phyloP scores from a whole-genome alignment of 2,329 filamentous ascomycete genomes.

The Arthrobotrys conoides region DNA sequence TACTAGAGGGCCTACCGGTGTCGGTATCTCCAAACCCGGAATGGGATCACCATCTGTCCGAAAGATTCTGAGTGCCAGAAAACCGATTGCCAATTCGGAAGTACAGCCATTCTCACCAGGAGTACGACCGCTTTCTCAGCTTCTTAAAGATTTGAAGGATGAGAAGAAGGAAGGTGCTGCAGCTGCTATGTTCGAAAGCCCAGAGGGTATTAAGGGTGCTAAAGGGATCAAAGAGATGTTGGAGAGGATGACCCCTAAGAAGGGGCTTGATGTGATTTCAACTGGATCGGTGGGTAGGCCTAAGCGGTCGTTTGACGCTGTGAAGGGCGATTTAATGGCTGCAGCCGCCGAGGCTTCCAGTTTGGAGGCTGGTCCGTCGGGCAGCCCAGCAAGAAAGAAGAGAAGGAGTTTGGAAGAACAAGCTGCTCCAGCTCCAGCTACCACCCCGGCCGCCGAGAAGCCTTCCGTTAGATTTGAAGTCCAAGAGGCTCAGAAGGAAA shows the following conservation, averaged over 20 bases:
- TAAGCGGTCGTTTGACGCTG: slow-evolving; percentile 56
- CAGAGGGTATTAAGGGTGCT: slow-evolving; percentile 74
- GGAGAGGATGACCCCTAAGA: slow-evolving; percentile 82
- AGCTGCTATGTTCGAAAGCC: slow-evolving; percentile 69
- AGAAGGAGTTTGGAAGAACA: slow-evolving; percentile 57
- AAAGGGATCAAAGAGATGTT: slow-evolving; percentile 70
- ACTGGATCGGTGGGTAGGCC: slow-evolving; percentile 33
- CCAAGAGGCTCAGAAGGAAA: slow-evolving; percentile 28
- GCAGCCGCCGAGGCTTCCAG: slow-evolving; percentile 35
- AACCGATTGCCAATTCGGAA: slow-evolving; percentile 76
- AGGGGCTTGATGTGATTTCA: slow-evolving; percentile 65
- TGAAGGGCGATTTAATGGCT: slow-evolving; percentile 56
- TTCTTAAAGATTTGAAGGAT: slow-evolving; percentile 61
- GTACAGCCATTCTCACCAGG: slow-evolving; percentile 73
- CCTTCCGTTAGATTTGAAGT: slow-evolving; percentile 51
- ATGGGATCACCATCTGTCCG: slow-evolving; percentile 82
- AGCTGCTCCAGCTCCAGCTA: slow-evolving; percentile 9
- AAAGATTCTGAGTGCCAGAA: slow-evolving; percentile 78
- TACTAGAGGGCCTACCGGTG: slow-evolving; percentile 67
- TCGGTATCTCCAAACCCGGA: slow-evolving; percentile 79
- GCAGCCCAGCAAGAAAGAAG: slow-evolving; percentile 58
- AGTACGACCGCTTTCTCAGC: slow-evolving; percentile 63
- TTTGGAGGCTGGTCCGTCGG: slow-evolving; percentile 31
- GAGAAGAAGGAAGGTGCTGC: slow-evolving; percentile 71
- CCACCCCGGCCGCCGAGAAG: slow-evolving; percentile 31